Base-by-base conservation (phyloP, 192 early-diverging fungal genomes). In the Dispira parvispora region DNA sequence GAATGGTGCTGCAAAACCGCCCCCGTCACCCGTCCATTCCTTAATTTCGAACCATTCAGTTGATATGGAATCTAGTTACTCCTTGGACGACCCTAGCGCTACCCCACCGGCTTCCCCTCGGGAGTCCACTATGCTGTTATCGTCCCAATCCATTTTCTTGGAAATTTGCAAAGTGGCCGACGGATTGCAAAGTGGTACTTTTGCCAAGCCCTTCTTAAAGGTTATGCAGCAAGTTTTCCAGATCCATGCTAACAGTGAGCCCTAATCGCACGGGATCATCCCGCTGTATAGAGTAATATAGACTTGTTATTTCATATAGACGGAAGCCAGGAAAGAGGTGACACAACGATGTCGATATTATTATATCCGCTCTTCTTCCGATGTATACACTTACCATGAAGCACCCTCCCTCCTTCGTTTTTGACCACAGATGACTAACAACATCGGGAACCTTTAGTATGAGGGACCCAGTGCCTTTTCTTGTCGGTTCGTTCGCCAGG, bases 151-250 rank as follows among this genome's bases (percentile, higher is more conserved):
- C 16, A 20, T n/a, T 13, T 83, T 75, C 65, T 67, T 74, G 18
- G 69, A 76, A 26, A 68, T 83, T 18, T 80, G 77, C 61, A 53
- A 69, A 8, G 75, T 80, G 8, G 73, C 82, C 0, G 82, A 83
- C 50, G 75, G 77, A 20, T 71, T 83, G 49, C 78, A 80, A 47
- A 75, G 71, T 67, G 78, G 78, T 2, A 70, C 78, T 26, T 72
- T 77, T 57, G 79, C 76, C 43, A 64, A 77, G 23, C 77, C 79
- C 8, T 80, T 83, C 65, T 64, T 79, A 16, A 62, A 70, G 16
- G 69, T 80, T n/a, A 62, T 83, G 56, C 76, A 80, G 52, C 68
- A 73, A 28, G 82, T 83, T 18, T 80, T 83, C 60, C 66, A 64
- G 60, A 81, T 78, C 75, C 75, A 80, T 64, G 42, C 65, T 18